Percentiles rank a stretch among this genome's conserved stretches.
Evolutionary conservation across 2,329 filamentous ascomycete genomes (phyloP).

Genomic region (Colletotrichum sp.): DNA sequence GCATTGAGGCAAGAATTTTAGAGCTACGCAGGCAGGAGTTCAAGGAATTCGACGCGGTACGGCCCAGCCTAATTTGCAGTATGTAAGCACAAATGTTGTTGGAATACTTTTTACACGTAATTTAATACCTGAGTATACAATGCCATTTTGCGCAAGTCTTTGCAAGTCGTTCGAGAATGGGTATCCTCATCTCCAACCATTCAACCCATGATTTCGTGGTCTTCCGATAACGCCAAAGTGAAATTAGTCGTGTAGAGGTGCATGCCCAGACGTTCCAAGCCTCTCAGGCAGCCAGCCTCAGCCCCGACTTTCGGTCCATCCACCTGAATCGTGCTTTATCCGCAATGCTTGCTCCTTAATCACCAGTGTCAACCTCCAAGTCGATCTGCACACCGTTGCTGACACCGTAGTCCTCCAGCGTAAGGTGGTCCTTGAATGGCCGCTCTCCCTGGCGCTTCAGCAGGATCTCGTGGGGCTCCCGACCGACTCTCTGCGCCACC

Average conservation of each 20-base stretch:
- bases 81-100: background rate
- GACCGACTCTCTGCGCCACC: constrained; percentile 87
- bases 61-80: background rate
- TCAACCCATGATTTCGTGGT: background rate
- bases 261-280: background rate
- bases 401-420: constrained; percentile 90
- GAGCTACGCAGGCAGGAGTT: background rate
- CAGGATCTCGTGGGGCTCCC: constrained; percentile 89
- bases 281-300: background rate
- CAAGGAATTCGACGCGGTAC: background rate
- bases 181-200: background rate
- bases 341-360: constrained; percentile 40
- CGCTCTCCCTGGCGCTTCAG: constrained; percentile 90
- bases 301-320: background rate
- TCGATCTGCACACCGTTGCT: constrained; percentile 82
- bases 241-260: background rate
- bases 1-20: background rate
- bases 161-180: background rate
- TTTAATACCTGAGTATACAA: background rate
- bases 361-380: constrained; percentile 65
- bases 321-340: background rate
- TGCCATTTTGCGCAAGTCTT: background rate
- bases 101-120: background rate
- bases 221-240: constrained; percentile 1
- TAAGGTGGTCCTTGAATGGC: constrained; percentile 91